A percentile compares a stretch with the other conserved stretches of the same genome.
These are phyloP conservation scores for Blastobotrys petasosporus DNA, from an alignment of 1,139 yeast species.

Conservation along the genomic window DNA sequence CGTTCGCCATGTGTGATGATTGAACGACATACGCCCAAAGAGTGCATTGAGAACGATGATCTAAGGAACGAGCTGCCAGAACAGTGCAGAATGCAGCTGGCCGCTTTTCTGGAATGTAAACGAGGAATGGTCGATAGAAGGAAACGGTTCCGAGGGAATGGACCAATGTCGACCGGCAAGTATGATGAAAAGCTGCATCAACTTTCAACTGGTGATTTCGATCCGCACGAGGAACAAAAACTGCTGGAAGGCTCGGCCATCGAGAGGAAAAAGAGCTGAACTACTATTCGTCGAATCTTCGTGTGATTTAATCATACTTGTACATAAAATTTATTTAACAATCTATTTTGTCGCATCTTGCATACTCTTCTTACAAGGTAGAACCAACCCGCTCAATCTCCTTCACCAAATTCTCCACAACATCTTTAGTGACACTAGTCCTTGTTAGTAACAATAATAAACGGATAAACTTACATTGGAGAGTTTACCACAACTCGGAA, in stretches of 20 bases:
- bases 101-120: conserved; percentile 83
- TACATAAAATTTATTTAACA: conserved; percentile 4
- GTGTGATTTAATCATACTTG: background rate
- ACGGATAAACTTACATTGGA: conserved; percentile 37
- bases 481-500: conserved; percentile 82
- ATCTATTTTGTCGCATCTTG: background rate
- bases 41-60: conserved; percentile 78
- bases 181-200: conserved; percentile 82
- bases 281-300: background rate
- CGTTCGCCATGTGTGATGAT: conserved; percentile 94
- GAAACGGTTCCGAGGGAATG: conserved; percentile 90
- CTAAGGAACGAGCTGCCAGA: conserved; percentile 75
- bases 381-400: conserved; percentile 32
- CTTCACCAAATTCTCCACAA: conserved; percentile 40
- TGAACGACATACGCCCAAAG: conserved; percentile 82
- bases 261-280: conserved; percentile 5
- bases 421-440: conserved; percentile 36
- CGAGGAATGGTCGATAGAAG: conserved; percentile 53
- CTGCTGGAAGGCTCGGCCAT: conserved; percentile 13
- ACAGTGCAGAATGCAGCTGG: conserved; percentile 76
- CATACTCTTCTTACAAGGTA: background rate
- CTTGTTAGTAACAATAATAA: conserved; percentile 19
- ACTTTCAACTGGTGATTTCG: conserved; percentile 71
- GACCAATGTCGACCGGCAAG: conserved; percentile 85
- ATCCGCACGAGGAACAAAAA: conserved; percentile 62